phyloP scores from a whole-genome alignment of 2,329 filamentous ascomycete species.

The Didymella pomorum region DNA sequence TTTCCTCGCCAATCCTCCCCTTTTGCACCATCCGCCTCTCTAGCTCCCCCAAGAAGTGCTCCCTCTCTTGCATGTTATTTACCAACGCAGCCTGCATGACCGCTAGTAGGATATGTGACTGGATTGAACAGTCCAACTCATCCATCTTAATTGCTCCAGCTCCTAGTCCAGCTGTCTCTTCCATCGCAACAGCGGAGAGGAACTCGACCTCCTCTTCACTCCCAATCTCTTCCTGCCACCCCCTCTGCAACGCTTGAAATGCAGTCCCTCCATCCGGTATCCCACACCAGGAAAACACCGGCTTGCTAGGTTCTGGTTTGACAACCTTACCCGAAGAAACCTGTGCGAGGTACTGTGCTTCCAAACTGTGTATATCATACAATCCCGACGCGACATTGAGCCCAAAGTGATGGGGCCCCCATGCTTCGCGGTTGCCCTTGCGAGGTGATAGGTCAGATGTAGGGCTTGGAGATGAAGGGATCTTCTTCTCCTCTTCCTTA shows the following conservation, averaged over 20 bases:
- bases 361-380: constrained; percentile 22
- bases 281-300: constrained; percentile 20
- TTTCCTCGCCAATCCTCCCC: constrained; percentile 21
- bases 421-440: constrained; percentile 22
- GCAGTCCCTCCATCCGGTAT: constrained; percentile 23
- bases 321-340: constrained; percentile 18
- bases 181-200: constrained; percentile 22
- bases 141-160: constrained; percentile 22
- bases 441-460: constrained; percentile 21
- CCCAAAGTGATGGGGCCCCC: constrained; percentile 20
- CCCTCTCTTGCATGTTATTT: constrained; percentile 22
- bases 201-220: constrained; percentile 23
- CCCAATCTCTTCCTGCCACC: constrained; percentile 23
- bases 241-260: constrained; percentile 18
- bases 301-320: constrained; percentile 21
- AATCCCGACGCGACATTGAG: constrained; percentile 20
- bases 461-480: constrained; percentile 13
- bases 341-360: constrained; percentile 21
- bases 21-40: constrained; percentile 21
- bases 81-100: constrained; percentile 23
- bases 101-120: constrained; percentile 23
- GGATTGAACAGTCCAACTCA: constrained; percentile 23
- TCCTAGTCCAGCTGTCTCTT: constrained; percentile 22
- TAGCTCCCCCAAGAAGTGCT: constrained; percentile 22
- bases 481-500: constrained; percentile 9